Conservation (phyloP, 2,329 filamentous ascomycete genomes). For the Cercospora sojina region DNA sequence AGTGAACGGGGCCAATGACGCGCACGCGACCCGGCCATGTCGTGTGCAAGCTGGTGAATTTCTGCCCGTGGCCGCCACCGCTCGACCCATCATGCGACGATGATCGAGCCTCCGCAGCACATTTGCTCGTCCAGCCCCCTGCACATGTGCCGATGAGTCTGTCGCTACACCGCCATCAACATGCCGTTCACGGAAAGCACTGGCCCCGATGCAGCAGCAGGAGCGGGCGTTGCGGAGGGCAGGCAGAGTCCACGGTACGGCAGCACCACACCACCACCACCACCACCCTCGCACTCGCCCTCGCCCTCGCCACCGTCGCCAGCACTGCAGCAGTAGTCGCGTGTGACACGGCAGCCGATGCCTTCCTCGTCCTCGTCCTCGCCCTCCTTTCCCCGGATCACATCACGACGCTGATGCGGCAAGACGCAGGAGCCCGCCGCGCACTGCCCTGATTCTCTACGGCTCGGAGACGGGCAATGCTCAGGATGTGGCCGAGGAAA, state of each 20-base stretch:
- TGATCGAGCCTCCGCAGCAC: neutral
- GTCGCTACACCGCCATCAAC: neutral
- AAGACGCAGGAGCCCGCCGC: conserved; percentile 7
- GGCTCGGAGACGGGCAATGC: conserved; percentile 94
- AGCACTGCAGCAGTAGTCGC: neutral
- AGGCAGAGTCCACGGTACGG: conserved; percentile 15
- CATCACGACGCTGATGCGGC: conserved; percentile 6
- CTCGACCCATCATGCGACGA: conserved; percentile 1
- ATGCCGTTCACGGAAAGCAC: conserved; percentile 28
- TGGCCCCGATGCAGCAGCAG: conserved; percentile 19
- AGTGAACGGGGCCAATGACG: conserved; percentile 4
- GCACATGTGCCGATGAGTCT: conserved; percentile 3
- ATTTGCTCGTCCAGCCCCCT: neutral
- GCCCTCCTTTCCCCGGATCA: too few relatives aligned
- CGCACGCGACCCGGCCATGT: neutral
- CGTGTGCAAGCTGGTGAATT: conserved; percentile 3
- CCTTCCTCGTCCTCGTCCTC: neutral
- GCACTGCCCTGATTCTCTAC: conserved; percentile 73
- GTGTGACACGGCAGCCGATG: conserved; percentile 1
- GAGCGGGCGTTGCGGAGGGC: conserved; percentile 10
- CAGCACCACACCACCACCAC: neutral
- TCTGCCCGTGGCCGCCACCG: conserved; percentile 3
- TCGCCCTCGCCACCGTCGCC: neutral
- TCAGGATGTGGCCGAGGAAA: conserved; percentile 84
- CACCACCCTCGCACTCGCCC: neutral